Base-by-base conservation (phyloP, 345 rosid species). In the Bruguiera sexangula region DNA sequence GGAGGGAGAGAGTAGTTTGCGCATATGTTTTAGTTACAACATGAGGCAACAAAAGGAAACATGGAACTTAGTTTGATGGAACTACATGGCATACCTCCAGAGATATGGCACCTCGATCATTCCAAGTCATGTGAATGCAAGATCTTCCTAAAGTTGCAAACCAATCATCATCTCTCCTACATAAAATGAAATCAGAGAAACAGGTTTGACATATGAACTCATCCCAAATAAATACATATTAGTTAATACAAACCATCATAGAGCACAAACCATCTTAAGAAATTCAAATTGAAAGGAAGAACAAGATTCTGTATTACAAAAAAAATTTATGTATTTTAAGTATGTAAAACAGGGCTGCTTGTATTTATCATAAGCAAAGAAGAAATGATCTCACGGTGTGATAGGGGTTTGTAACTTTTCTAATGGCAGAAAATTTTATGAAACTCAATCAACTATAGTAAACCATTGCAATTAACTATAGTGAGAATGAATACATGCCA, bases 161-260 rank as follows among this genome's bases (percentile, higher is more conserved):
- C 99, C 99, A 94, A 75, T 87, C 83, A 85, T 94, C 90, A 57
- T 88, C 93, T 85, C 99, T 92, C 92, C 99, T 94, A 71, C 66
- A 73, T 55, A 72, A 29, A 63, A 60, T 11, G 66, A 60, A 68
- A 36, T 57, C 59, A 1, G 16, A 53, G 16, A 31, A 70, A 72
- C 61, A 56, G 32, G 34, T 51, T 60, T 36, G 46, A 62, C 22
- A 58, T 29, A 27, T 26, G 27, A 46, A 63, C 51, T 13, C 50
- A 13, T 13, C 4, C 18, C 4, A 3, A 43, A 13, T 43, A 43
- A 52, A 27, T 1, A 66, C 37, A 24, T 2, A 69, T 24, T 21
- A 10, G 10, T 8, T 27, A 37, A 43, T 32, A 7, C 43, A 73
- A 66, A 58, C 48, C 30, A 53, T 59, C 10, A 62, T 20, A 27